These are phyloP conservation scores for Suillus americanus DNA, from an alignment of 768 basidiomycete species.

Conservation along the genomic window DNA sequence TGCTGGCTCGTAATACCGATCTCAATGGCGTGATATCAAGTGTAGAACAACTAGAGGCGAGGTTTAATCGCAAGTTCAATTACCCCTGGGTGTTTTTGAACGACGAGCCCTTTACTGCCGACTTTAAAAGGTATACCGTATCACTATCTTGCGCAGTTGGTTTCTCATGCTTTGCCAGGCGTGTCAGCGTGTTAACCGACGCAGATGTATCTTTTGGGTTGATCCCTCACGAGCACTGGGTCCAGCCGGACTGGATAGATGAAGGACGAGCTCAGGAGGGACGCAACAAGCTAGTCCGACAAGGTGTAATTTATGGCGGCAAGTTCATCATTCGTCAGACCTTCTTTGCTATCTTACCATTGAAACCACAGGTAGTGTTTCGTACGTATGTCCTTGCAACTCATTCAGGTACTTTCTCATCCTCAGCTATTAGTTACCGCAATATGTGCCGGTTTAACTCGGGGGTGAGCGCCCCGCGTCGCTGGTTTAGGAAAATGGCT, in stretches of 20 bases:
- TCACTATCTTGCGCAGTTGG: neutral
- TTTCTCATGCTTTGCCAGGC: constrained; percentile 28
- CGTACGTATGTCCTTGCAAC: constrained; percentile 30
- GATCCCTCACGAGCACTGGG: constrained; percentile 64
- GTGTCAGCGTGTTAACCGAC: constrained; percentile 37
- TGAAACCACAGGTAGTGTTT: constrained; percentile 38
- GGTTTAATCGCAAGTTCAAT: constrained; percentile 55
- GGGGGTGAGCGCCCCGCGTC: constrained; percentile 40
- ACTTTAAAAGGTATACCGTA: constrained; percentile 46
- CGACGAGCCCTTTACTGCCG: constrained; percentile 54
- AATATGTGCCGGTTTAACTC: constrained; percentile 81
- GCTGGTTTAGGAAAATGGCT: neutral
- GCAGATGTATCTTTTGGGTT: constrained; percentile 51
- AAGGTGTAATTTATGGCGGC: constrained; percentile 53
- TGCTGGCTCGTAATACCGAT: constrained; percentile 52
- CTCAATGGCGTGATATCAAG: constrained; percentile 43
- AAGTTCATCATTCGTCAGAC: constrained; percentile 16
- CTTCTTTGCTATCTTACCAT: constrained; percentile 4
- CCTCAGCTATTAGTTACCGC: constrained; percentile 44
- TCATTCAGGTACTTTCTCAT: neutral
- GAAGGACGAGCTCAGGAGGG: constrained; percentile 56
- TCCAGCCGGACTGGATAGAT: constrained; percentile 73
- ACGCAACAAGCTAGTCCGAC: constrained; percentile 48
- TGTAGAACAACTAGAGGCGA: constrained; percentile 54
- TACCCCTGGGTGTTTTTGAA: constrained; percentile 70